phyloP scores from a whole-genome alignment of 768 basidiomycete species.

The Lenzites betulinus region DNA sequence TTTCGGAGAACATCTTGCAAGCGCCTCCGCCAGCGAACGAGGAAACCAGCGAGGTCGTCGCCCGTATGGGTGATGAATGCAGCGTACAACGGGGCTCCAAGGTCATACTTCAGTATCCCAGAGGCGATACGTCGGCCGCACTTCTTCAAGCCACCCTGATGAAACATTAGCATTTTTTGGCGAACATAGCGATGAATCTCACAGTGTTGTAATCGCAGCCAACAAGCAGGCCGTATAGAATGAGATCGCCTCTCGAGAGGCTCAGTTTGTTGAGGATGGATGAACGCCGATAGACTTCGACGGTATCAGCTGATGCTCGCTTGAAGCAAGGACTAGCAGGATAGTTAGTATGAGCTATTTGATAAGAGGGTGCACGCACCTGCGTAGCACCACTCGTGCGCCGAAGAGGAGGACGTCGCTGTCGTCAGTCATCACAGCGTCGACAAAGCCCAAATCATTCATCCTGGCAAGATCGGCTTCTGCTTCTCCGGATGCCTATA shows the following conservation, averaged over 20 bases:
- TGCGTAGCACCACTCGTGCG: slow-evolving; percentile 41
- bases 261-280: background rate
- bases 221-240: background rate
- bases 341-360: background rate
- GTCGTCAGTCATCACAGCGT: slow-evolving; percentile 50
- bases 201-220: background rate
- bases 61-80: background rate
- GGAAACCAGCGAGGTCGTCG: background rate
- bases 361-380: slow-evolving; percentile 32
- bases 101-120: background rate
- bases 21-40: background rate
- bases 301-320: background rate
- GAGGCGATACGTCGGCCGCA: background rate
- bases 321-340: background rate
- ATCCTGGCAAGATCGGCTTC: slow-evolving; percentile 51
- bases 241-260: background rate
- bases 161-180: background rate
- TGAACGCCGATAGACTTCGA: background rate
- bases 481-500: slow-evolving; percentile 49
- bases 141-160: background rate
- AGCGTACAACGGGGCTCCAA: background rate
- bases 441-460: slow-evolving; percentile 41
- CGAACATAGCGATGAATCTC: no score
- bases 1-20: background rate
- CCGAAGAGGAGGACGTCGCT: slow-evolving; percentile 51